Evolutionary conservation across 2,329 filamentous ascomycete genomes (phyloP), one percentile per base, ranked within the genome.

Genomic region (Colletotrichum siamense): DNA sequence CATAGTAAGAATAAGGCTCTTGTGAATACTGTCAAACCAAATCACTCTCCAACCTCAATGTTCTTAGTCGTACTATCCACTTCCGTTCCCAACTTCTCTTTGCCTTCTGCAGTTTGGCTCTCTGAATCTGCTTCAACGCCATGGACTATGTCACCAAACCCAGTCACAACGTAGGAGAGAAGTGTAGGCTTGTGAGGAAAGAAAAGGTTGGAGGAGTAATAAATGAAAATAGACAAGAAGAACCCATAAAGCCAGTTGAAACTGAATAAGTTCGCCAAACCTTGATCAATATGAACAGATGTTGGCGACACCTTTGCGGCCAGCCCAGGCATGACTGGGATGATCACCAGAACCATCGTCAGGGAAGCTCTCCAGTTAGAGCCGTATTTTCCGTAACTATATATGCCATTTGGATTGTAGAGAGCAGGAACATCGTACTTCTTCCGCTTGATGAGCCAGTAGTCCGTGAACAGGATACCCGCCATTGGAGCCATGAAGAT

Each of bases 381-480:
- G n/a, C 44, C 44, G n/a, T 52, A 52, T 52, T 52, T 22, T 7
- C 44, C 44, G n/a, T 52, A 52, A 24, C 44, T 52, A 4, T 52
- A 52, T 52, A 52, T 52, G n/a, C 44, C n/a, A n/a, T 52, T 13
- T 4, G 44, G 44, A 52, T 52, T 52, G 10, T 52, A 52, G 6
- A 52, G 44, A 7, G 44, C 44, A 52, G 44, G n/a, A 12, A 52
- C n/a, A 22, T 52, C 44, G n/a, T 52, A 52, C 10, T 22, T 52
- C 44, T 22, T 79, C 52, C 81, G 79, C 76, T 87, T 85, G 76
- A 84, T 78, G 34, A 85, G 72, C 82, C 82, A 85, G 77, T 82
- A 88, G 76, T 88, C 86, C 39, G 82, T 80, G n/a, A 82, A 81
- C 49, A 88, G 82, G 63, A 87, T 84, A 52, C 84, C 86, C 8